Base-by-base conservation (phyloP, 495 filamentous ascomycete genomes). In the Daldinia grandis region DNA sequence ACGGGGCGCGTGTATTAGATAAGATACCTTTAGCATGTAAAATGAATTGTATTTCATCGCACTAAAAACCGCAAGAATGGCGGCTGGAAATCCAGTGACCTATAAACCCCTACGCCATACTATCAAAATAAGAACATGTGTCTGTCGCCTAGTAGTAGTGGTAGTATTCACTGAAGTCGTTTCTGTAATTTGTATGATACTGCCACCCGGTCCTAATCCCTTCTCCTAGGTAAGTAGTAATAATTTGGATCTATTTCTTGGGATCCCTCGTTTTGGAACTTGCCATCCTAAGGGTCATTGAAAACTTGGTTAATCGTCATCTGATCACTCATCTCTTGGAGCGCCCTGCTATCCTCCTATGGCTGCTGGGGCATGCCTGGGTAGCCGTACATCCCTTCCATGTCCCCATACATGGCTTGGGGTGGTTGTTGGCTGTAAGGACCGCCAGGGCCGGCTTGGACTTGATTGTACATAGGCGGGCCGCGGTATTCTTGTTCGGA, bases 321-420 rank as follows among this genome's bases (percentile, higher is more conserved):
- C n/a, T 24, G 17, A 59, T 24, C 7, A 12, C 15, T 14, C 12
- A 30, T 10, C 15, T 44, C 56, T 38, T 28, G 49, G 57, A n/a
- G 19, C 27, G 58, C 40, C 51, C 21, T 31, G 38, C 51, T 54
- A 33, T 35, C 35, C 15, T 47, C 33, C 73, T 77, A 77, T 87
- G 94, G 93, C 80, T 96, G 93, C 66, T 91, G 86, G 68, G 91
- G 91, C 84, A 97, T 91, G 67, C 88, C 84, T 37, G 90, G 86
- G 79, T 93, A 95, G 33, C 87, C 86, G 81, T 98, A 98, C 86
- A 98, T 97, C 58, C 84, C 86, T 69, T 94, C 92, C 76, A 95
- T 87, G 49, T 89, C 87, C 58, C 85, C 77, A 75, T 93, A 97
- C 87, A 97, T 95, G 27, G 75, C 71, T 40, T 76, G 73, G 71